Conservation (phyloP, 768 basidiomycete species). For the Tricholomella constricta region DNA sequence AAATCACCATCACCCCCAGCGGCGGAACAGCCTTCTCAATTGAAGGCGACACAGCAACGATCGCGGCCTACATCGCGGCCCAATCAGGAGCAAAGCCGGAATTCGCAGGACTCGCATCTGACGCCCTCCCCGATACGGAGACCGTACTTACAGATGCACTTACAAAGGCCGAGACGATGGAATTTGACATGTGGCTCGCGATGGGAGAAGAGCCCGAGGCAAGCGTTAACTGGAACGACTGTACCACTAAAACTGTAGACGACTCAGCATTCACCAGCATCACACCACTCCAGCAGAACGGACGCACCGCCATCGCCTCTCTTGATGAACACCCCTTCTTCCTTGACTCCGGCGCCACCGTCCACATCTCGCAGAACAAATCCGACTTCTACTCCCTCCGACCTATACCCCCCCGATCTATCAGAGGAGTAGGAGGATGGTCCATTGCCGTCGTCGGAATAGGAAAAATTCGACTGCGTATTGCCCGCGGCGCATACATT, state of each 20-base stretch:
- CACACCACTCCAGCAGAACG: no score
- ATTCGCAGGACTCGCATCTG: conserved; percentile 2
- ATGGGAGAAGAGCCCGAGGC: background rate
- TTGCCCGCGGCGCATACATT: background rate
- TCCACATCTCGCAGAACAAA: conserved; percentile 23
- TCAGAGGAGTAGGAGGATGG: conserved; percentile 24
- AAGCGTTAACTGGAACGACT: background rate
- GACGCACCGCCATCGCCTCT: no score
- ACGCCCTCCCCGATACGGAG: background rate
- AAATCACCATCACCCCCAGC: no score
- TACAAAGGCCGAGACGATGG: background rate
- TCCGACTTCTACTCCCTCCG: conserved; percentile 26
- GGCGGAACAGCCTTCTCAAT: no score
- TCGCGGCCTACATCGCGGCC: background rate
- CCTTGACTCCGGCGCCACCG: conserved; percentile 27
- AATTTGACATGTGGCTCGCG: conserved; percentile 7
- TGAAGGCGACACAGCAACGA: background rate
- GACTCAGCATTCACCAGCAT: no score
- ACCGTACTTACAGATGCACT: no score
- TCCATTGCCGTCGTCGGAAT: background rate
- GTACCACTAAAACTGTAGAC: no score
- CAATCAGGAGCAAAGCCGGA: background rate
- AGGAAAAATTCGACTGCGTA: background rate
- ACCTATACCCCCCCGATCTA: conserved; percentile 20
- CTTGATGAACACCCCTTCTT: conserved; percentile 9